These are phyloP conservation scores for Clitopilus hobsonii DNA, from an alignment of 768 basidiomycete species.

Conservation along the genomic window DNA sequence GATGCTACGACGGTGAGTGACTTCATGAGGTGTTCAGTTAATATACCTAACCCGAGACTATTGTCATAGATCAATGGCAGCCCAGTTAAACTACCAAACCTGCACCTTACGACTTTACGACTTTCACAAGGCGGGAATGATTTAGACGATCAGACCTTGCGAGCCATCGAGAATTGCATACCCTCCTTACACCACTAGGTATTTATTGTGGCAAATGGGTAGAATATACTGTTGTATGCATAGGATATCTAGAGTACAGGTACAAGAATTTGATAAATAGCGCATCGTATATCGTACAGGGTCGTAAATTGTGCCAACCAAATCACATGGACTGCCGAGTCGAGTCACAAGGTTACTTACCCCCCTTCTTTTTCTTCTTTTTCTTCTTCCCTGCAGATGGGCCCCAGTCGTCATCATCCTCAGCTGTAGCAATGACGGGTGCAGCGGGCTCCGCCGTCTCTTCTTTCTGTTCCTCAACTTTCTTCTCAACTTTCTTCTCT, in stretches of 20 bases:
- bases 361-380: constrained; percentile 22
- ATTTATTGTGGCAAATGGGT: no score
- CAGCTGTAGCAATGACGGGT: no score
- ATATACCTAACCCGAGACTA: not conserved
- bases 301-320: no score
- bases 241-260: not conserved
- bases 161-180: not conserved
- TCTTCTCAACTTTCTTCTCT: constrained; percentile 13
- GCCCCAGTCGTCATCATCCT: no score
- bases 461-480: constrained; percentile 12
- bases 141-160: not conserved
- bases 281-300: not conserved
- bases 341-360: no score
- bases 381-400: constrained; percentile 11
- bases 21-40: no score
- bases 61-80: not conserved
- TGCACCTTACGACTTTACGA: not conserved
- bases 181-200: not conserved
- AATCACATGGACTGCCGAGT: no score
- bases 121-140: not conserved
- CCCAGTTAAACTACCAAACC: not conserved
- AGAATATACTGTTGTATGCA: not conserved
- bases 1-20: not conserved
- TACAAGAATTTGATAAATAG: no score
- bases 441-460: no score